These are phyloP conservation scores for Salix suchowensis DNA, from an alignment of 345 rosid genomes.

Conservation along the genomic window DNA sequence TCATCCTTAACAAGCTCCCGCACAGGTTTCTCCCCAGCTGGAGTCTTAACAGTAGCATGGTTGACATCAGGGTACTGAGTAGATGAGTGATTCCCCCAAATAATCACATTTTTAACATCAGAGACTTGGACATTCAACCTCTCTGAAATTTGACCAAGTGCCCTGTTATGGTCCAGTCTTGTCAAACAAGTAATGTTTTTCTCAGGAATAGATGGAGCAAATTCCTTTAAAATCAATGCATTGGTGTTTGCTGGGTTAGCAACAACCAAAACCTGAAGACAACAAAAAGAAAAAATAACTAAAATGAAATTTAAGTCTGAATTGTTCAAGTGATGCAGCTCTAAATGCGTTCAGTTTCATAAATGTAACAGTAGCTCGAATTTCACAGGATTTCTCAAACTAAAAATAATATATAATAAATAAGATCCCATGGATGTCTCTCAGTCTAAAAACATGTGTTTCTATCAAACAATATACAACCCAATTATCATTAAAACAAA, in stretches of 20 bases:
- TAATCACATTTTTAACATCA: conserved; percentile 89
- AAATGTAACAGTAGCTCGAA: not conserved
- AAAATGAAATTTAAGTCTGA: not conserved
- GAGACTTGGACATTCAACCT: conserved; percentile 75
- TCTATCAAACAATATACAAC: not conserved
- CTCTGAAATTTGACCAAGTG: conserved; percentile 94
- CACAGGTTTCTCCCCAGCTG: conserved; percentile 69
- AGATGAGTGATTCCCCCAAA: conserved; percentile 99
- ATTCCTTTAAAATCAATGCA: conserved; percentile 94
- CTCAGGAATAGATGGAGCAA: conserved; percentile 92
- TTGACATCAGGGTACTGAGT: conserved; percentile 96
- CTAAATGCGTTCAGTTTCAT: not conserved
- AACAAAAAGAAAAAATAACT: not conserved
- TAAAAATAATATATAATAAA: not conserved
- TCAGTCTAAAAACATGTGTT: not conserved
- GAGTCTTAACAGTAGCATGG: conserved; percentile 81
- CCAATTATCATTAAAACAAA: not conserved
- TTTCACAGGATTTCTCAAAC: not conserved
- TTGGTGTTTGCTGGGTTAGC: conserved; percentile 99
- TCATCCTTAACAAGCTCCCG: conserved; percentile 84
- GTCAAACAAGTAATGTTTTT: conserved; percentile 93
- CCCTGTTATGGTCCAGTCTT: conserved; percentile 97
- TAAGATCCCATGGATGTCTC: not conserved
- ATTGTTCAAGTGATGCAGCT: not conserved
- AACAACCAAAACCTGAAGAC: conserved; percentile 83